These are phyloP conservation scores for Sclerotinia borealis DNA, from an alignment of 2,329 filamentous ascomycete species.

Conservation along the genomic window DNA sequence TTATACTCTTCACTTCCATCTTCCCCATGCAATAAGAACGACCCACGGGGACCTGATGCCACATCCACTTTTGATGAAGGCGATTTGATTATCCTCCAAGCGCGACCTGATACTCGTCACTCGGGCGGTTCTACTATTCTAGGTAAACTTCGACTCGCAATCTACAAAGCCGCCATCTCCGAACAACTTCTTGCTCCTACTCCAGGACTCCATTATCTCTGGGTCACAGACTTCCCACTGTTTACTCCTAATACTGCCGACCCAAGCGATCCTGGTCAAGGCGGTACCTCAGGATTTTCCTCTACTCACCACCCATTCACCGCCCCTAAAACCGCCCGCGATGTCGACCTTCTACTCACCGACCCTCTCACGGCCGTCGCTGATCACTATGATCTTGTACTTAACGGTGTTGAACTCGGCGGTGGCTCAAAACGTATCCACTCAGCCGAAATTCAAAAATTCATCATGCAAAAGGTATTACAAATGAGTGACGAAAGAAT, in stretches of 20 bases:
- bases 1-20: slow-evolving; percentile 21
- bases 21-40: background rate
- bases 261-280: slow-evolving; percentile 57
- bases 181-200: slow-evolving; percentile 24
- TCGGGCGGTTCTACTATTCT: slow-evolving; percentile 63
- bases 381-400: slow-evolving; percentile 91
- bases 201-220: slow-evolving; percentile 59
- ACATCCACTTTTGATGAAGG: slow-evolving; percentile 48
- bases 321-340: slow-evolving; percentile 64
- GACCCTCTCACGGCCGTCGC: slow-evolving; percentile 68
- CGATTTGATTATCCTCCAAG: slow-evolving; percentile 77
- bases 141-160: slow-evolving; percentile 29
- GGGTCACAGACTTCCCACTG: slow-evolving; percentile 87
- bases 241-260: slow-evolving; percentile 62
- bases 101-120: slow-evolving; percentile 57
- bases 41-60: slow-evolving; percentile 28
- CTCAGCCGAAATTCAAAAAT: slow-evolving; percentile 72
- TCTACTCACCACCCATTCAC: slow-evolving; percentile 97
- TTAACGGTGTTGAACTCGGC: slow-evolving; percentile 91
- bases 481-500: slow-evolving; percentile 36
- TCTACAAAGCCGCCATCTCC: slow-evolving; percentile 28
- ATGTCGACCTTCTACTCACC: slow-evolving; percentile 67
- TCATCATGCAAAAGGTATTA: slow-evolving; percentile 76
- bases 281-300: slow-evolving; percentile 70
- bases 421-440: slow-evolving; percentile 93